A percentile compares a stretch with the other conserved stretches of the same genome.
Evolutionary conservation across 2,329 filamentous ascomycete genomes (phyloP).

Genomic region (Fusarium solani-melongenae): DNA sequence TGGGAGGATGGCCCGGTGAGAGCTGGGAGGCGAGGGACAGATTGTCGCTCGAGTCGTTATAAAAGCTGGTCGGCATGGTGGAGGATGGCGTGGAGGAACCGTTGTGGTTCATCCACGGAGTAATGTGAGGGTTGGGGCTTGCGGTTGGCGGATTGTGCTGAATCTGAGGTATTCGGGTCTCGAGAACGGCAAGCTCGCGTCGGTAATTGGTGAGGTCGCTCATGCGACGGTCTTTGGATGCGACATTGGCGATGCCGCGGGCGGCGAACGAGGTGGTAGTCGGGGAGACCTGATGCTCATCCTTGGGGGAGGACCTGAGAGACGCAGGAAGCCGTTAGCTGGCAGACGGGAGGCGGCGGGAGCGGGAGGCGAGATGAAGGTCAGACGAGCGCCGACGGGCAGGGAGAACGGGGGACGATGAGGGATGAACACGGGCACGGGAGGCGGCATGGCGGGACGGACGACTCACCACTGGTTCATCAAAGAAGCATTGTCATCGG

Average conservation of each 20-base stretch:
- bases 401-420: conserved; percentile 22
- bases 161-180: conserved; percentile 71
- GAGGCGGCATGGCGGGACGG: conserved; percentile 20
- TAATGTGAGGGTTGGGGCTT: conserved; percentile 63
- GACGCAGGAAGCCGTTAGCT: conserved; percentile 36
- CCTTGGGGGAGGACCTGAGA: conserved; percentile 46
- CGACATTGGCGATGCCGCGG: conserved; percentile 55
- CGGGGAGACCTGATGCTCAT: conserved; percentile 62
- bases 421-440: conserved; percentile 25
- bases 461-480: conserved; percentile 43
- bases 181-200: conserved; percentile 76
- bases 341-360: conserved; percentile 5
- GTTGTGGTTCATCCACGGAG: conserved; percentile 67
- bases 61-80: conserved; percentile 69
- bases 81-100: conserved; percentile 51
- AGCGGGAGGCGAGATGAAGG: conserved; percentile 22
- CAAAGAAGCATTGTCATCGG: conserved; percentile 41
- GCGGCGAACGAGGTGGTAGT: conserved; percentile 57
- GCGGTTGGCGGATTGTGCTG: conserved; percentile 64
- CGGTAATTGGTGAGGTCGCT: conserved; percentile 76
- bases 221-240: conserved; percentile 63
- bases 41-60: conserved; percentile 80
- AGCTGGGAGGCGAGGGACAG: conserved; percentile 71
- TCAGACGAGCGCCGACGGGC: conserved; percentile 26
- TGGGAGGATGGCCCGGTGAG: conserved; percentile 72